Evolutionary conservation across 2,329 filamentous ascomycete species (phyloP), one percentile per base, ranked within the genome.

Genomic region (Fonsecaea pugnacius): DNA sequence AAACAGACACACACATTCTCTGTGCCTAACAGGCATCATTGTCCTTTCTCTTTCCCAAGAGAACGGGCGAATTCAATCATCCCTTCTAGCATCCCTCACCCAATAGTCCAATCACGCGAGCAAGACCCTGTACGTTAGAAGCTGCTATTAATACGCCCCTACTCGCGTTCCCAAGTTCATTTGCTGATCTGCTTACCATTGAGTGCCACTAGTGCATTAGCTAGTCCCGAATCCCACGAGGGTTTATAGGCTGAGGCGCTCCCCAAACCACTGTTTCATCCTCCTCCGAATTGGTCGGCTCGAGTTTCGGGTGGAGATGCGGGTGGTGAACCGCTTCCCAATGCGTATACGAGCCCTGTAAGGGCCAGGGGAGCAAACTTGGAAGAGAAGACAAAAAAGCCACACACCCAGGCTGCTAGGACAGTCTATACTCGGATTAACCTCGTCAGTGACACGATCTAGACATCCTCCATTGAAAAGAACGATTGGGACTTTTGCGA

Each of bases 251-350:
- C 60, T 51, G 33, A 21, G 38, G 36, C 40, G 33, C 56, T 35
- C 52, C 35, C 51, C 51, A 48, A 33, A 56, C 63, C 63, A 65
- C 32, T 55, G 63, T 65, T 61, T 61, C 63, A 65, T 51, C 51
- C 62, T 55, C 32, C 24, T 56, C 43, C 35, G 55, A 46, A 50
- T 58, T 58, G 24, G 40, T 35, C 30, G 55, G n/a, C 55, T 58
- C 38, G 55, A n/a, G 32, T 43, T 46, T 58, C 24, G 36, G 40
- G 55, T 58, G 55, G 55, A 35, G 55, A 58, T 46, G 38, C 55
- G 24, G 36, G 24, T 33, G 4, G 38, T 16, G 12, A 50, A 21
- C 38, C 55, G 38, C 18, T 58, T n/a, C 40, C 30, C 27, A 27
- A 55, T 40, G 35, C 16, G 43, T 48, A 48, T 48, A 48, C 43